phyloP scores from a whole-genome alignment of 2,329 filamentous ascomycete genomes.

The Apiospora sp. region DNA sequence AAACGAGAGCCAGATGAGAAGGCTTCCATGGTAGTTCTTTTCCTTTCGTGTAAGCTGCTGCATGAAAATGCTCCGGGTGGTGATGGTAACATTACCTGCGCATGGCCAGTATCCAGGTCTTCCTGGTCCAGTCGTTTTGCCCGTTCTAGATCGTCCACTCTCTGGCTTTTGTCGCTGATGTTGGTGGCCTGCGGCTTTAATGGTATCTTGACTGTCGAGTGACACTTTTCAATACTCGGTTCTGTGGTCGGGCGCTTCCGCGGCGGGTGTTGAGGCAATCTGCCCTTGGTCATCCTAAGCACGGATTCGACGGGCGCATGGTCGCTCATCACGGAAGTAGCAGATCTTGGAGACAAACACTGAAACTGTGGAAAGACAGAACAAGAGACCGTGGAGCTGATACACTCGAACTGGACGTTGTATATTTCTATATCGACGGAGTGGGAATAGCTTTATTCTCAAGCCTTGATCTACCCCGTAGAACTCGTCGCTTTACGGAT shows the following conservation, averaged over 20 bases:
- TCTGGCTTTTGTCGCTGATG: neutral
- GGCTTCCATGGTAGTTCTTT: constrained; percentile 23
- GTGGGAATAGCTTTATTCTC: neutral
- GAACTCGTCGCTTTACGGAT: neutral
- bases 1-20: constrained; percentile 57
- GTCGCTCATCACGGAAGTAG: neutral
- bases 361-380: neutral
- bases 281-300: neutral
- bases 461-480: neutral
- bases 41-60: neutral
- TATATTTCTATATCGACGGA: neutral
- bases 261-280: neutral
- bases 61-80: neutral
- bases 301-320: neutral
- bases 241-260: neutral
- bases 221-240: neutral
- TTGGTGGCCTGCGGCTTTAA: neutral
- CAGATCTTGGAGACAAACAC: neutral
- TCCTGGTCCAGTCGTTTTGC: constrained; percentile 5
- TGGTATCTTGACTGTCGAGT: neutral
- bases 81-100: neutral
- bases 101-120: neutral
- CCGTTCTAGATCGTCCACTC: neutral
- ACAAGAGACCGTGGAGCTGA: neutral
- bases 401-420: neutral